These are phyloP conservation scores for Xylaria hypoxylon DNA, from an alignment of 2,329 filamentous ascomycete genomes.

Conservation along the genomic window DNA sequence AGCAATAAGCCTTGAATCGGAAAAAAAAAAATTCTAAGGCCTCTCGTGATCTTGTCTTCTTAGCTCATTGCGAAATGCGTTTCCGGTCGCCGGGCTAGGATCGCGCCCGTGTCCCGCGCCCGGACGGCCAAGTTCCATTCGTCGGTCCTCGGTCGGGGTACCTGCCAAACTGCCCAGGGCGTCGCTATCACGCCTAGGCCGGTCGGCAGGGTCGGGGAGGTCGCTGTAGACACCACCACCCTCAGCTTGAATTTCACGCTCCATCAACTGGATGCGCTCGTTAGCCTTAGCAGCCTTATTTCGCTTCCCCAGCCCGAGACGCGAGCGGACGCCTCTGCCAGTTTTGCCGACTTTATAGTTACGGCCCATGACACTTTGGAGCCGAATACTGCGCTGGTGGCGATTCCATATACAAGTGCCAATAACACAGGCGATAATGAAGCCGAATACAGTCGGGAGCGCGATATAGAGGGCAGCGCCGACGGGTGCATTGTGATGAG, in stretches of 20 bases:
- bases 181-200: slow-evolving; percentile 58
- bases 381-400: slow-evolving; percentile 60
- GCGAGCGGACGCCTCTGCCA: slow-evolving; percentile 51
- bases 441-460: slow-evolving; percentile 63
- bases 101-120: slow-evolving; percentile 37
- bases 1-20: background rate
- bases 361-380: slow-evolving; percentile 64
- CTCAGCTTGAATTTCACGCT: slow-evolving; percentile 49
- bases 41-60: slow-evolving; percentile 59
- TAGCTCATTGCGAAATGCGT: slow-evolving; percentile 64
- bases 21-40: slow-evolving; percentile 41
- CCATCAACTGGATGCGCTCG: slow-evolving; percentile 60
- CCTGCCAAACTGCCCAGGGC: slow-evolving; percentile 62
- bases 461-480: slow-evolving; percentile 63
- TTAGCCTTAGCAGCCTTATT: slow-evolving; percentile 51
- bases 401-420: slow-evolving; percentile 69
- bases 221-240: slow-evolving; percentile 54
- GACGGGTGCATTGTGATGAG: slow-evolving; percentile 50
- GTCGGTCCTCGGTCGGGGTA: slow-evolving; percentile 59
- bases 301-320: slow-evolving; percentile 51
- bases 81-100: slow-evolving; percentile 43
- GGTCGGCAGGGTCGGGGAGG: slow-evolving; percentile 49
- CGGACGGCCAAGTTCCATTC: slow-evolving; percentile 54
- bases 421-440: slow-evolving; percentile 61
- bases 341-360: slow-evolving; percentile 59